Base-by-base conservation (phyloP, 1,284 basidiomycete genomes). In the Naganishia sp. region DNA sequence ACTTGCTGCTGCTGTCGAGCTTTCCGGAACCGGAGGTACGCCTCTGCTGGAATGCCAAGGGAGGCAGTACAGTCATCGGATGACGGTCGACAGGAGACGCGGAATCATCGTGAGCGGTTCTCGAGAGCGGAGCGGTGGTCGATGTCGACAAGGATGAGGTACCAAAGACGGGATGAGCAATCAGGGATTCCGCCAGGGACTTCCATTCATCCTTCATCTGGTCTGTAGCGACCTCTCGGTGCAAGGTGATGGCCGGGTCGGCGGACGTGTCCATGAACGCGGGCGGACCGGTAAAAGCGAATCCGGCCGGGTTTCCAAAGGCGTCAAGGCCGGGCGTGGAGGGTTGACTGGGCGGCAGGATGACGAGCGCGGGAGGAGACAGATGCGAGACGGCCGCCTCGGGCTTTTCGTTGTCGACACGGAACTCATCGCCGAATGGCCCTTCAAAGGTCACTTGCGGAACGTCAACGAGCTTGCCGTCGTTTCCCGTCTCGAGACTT, bases 281-380 rank as follows among this genome's bases (percentile, higher is more conserved):
- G 4, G 68, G 31, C 36, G 64, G 28, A 23, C 64, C 57, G 44
- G 66, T 63, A 16, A 70, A 71, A 7, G 49, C 46, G 64, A 74
- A 69, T 39, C 64, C 69, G n/a, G 70, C 64, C 61, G 75, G 71
- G 33, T 68, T 46, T 33, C 69, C 33, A n/a, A 69, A 59, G 50
- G 46, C 48, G 23, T 69, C 67, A 64, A 67, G 48, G 33, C 67
- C 65, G 15, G 73, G 75, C 7, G 75, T 76, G 15, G 72, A 44
- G 25, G 75, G 73, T 7, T 68, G 69, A 39, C 73, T 71, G 64
- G 74, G 72, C 1, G 76, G 75, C 21, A 70, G 49, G 60, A 76
- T 69, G 31, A 72, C 67, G 11, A 76, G 46, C 13, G 70, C 69
- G 16, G 75, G 75, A 53, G 42, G 25, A 69, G 69, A n/a, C 70